Evolutionary conservation across 1,284 basidiomycete species (phyloP).

Genomic region (Ganoderma boninense): DNA sequence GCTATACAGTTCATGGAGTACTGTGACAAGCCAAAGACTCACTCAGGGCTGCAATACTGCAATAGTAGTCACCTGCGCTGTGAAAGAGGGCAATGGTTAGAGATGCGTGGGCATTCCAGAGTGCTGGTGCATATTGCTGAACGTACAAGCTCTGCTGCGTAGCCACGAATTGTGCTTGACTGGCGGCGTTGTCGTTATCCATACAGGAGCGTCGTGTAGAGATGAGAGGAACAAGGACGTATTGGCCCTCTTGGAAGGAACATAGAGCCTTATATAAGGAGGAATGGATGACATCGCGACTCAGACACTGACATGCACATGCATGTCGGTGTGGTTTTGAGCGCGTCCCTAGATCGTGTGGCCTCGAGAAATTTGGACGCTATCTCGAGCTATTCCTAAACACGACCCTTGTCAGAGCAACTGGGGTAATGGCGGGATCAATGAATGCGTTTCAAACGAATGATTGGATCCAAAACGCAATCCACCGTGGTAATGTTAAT

Average conservation of each 20-base stretch:
- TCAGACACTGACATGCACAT: neutral
- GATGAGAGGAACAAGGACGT: neutral
- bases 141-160: conserved; percentile 9
- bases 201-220: neutral
- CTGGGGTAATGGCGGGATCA: neutral
- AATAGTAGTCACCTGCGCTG: neutral
- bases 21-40: neutral
- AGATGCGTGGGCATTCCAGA: neutral
- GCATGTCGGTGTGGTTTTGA: neutral
- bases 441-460: neutral
- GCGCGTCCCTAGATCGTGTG: neutral
- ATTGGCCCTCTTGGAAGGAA: neutral
- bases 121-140: no score
- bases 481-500: neutral
- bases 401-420: neutral
- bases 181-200: neutral
- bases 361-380: neutral
- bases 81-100: neutral
- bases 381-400: neutral
- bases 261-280: neutral
- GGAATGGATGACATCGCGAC: neutral
- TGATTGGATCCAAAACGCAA: neutral
- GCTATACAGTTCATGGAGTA: neutral
- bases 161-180: neutral
- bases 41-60: conserved; percentile 2